These are phyloP conservation scores for Aspergillus neoniger DNA, from an alignment of 2,329 filamentous ascomycete species.

Conservation along the genomic window DNA sequence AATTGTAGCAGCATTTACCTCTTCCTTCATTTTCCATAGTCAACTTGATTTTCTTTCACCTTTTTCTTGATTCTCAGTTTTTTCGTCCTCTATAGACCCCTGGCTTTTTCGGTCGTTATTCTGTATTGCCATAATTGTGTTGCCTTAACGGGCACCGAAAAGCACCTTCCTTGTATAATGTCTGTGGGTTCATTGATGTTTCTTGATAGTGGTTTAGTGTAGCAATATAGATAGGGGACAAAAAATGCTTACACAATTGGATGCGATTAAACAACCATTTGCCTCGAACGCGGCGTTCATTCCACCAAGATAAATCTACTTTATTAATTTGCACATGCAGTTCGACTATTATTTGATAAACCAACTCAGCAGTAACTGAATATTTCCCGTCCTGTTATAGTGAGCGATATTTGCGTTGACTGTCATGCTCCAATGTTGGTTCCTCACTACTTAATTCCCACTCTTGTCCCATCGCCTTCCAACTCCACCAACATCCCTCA, in stretches of 20 bases:
- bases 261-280: neutral
- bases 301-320: too few species aligned
- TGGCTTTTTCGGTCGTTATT: neutral
- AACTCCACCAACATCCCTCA: neutral
- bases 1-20: constrained; percentile 20
- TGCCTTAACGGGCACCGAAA: neutral
- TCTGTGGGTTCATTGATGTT: neutral
- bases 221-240: constrained; percentile 6
- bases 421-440: neutral
- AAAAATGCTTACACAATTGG: neutral
- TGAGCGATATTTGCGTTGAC: neutral
- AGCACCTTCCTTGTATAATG: neutral
- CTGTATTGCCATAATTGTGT: constrained; percentile 2
- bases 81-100: constrained; percentile 17
- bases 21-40: constrained; percentile 27
- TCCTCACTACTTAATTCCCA: neutral
- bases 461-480: neutral
- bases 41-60: constrained; percentile 17
- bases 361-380: too few species aligned
- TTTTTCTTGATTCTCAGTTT: constrained; percentile 14
- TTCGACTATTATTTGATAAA: too few species aligned
- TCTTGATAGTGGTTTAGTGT: constrained; percentile 10
- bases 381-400: too few species aligned
- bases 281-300: too few species aligned
- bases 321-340: too few species aligned